phyloP scores from a whole-genome alignment of 208 protist species.

The Trypanosomatidae sp. region DNA sequence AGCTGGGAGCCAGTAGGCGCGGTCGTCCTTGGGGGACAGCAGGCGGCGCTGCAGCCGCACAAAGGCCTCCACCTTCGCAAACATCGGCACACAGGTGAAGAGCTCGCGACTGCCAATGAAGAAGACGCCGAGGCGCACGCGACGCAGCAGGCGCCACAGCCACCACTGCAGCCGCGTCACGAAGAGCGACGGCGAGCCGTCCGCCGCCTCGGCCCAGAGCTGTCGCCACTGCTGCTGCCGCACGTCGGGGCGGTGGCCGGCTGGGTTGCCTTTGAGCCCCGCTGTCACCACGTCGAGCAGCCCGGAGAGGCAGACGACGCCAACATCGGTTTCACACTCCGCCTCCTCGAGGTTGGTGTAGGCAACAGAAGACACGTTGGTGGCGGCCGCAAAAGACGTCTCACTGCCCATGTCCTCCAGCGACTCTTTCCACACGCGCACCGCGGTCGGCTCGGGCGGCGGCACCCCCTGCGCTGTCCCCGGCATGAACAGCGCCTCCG shows the following conservation, averaged over 20 bases:
- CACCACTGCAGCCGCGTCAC: conserved; percentile 67
- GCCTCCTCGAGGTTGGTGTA: conserved; percentile 32
- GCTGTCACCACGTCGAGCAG: conserved; percentile 30
- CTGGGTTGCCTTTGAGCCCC: conserved; percentile 5
- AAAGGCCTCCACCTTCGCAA: conserved; percentile 53
- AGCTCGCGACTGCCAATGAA: conserved; percentile 73
- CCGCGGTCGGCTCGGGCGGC: conserved; percentile 1
- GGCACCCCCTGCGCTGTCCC: conserved; percentile 3
- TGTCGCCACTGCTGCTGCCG: conserved; percentile 30
- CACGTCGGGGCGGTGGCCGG: conserved; percentile 19
- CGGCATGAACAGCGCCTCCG: conserved; percentile 22
- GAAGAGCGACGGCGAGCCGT: conserved; percentile 35
- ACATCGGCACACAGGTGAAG: conserved; percentile 54
- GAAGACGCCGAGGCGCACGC: conserved; percentile 53
- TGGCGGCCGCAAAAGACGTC: conserved; percentile 7
- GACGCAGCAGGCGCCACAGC: conserved; percentile 66
- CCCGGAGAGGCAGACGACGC: conserved; percentile 60
- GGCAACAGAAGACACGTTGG: conserved; percentile 17
- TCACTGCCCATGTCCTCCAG: conserved; percentile 29
- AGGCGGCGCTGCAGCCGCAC: conserved; percentile 46
- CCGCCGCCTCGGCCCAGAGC: conserved; percentile 34
- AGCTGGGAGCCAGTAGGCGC: conserved; percentile 67
- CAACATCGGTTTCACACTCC: conserved; percentile 58
- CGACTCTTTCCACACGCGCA: conserved; percentile 33
- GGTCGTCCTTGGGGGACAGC: conserved; percentile 24